A percentile compares a stretch with the other conserved stretches of the same genome.
Conservation (phyloP, 108 stramenopile genomes). For the Seminavis robusta region DNA sequence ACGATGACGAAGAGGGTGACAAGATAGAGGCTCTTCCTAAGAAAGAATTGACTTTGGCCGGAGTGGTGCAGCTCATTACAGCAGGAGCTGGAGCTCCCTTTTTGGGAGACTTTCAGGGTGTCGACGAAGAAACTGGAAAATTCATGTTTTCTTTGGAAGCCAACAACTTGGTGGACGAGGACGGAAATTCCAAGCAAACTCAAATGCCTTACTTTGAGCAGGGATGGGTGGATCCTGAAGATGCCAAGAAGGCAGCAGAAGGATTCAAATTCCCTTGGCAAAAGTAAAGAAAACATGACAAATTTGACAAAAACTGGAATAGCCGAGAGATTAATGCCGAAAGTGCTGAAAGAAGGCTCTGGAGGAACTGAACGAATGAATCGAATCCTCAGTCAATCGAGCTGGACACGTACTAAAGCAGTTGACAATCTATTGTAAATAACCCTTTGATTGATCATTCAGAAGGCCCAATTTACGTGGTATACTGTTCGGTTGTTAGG, state of each 20-base stretch:
- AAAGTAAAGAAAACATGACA: too few species aligned
- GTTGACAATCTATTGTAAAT: too few species aligned
- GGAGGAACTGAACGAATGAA: too few species aligned
- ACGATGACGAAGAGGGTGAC: conserved; percentile 21
- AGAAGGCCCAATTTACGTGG: too few species aligned
- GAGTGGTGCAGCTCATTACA: conserved; percentile 72
- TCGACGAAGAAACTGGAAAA: conserved; percentile 81
- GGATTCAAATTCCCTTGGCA: conserved; percentile 64
- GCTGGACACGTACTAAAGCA: too few species aligned
- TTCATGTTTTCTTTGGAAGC: conserved; percentile 85
- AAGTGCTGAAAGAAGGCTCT: too few species aligned
- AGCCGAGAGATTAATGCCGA: too few species aligned
- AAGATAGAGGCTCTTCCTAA: conserved; percentile 39
- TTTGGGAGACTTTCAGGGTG: conserved; percentile 78
- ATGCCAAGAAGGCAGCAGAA: conserved; percentile 42
- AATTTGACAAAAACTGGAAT: too few species aligned
- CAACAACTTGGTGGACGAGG: conserved; percentile 82
- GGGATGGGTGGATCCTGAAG: conserved; percentile 82
- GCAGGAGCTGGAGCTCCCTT: conserved; percentile 82
- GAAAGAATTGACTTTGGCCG: conserved; percentile 55
- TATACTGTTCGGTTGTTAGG: too few species aligned
- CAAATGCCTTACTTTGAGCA: conserved; percentile 84
- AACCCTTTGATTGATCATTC: too few species aligned
- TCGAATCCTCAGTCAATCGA: too few species aligned
- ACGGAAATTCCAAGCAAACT: conserved; percentile 82